Conservation (phyloP, 176 grass and related monocot species). For the Tillandsia fasciculata region DNA sequence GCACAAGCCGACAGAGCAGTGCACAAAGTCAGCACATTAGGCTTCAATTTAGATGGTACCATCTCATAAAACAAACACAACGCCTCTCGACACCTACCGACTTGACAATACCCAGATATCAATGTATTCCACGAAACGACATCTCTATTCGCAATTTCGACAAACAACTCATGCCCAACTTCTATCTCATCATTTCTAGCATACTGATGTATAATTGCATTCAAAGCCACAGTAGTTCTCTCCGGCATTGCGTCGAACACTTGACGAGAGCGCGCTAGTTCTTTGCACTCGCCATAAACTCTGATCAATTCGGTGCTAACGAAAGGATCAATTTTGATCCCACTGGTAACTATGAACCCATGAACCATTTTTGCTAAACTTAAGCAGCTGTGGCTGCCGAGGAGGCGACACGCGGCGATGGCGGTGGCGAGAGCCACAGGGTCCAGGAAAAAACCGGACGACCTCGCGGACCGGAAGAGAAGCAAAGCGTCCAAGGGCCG, state of each 20-base stretch:
- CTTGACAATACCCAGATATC: constrained; percentile 45
- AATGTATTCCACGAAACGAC: constrained; percentile 31
- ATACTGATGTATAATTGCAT: constrained; percentile 70
- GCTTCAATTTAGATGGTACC: constrained; percentile 27
- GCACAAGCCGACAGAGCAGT: constrained; percentile 53
- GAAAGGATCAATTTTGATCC: constrained; percentile 34
- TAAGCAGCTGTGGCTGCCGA: background rate
- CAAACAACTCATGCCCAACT: constrained; percentile 8
- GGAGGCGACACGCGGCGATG: constrained; percentile 24
- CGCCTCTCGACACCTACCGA: constrained; percentile 30
- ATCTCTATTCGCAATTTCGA: constrained; percentile 8
- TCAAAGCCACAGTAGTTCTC: constrained; percentile 42
- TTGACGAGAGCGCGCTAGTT: constrained; percentile 25
- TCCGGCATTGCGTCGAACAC: constrained; percentile 30
- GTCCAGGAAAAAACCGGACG: constrained; percentile 31
- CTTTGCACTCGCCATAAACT: constrained; percentile 28
- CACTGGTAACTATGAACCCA: constrained; percentile 29
- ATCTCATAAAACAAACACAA: constrained; percentile 57
- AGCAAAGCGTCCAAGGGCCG: constrained; percentile 16
- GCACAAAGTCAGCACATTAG: constrained; percentile 47
- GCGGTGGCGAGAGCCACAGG: constrained; percentile 34
- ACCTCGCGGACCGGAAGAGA: constrained; percentile 30
- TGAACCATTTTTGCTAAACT: constrained; percentile 42
- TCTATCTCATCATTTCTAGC: constrained; percentile 32
- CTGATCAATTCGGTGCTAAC: constrained; percentile 55